A percentile compares a stretch with the other conserved stretches of the same genome.
phyloP scores from a whole-genome alignment of 768 basidiomycete genomes.

The Clitopilus hobsonii region DNA sequence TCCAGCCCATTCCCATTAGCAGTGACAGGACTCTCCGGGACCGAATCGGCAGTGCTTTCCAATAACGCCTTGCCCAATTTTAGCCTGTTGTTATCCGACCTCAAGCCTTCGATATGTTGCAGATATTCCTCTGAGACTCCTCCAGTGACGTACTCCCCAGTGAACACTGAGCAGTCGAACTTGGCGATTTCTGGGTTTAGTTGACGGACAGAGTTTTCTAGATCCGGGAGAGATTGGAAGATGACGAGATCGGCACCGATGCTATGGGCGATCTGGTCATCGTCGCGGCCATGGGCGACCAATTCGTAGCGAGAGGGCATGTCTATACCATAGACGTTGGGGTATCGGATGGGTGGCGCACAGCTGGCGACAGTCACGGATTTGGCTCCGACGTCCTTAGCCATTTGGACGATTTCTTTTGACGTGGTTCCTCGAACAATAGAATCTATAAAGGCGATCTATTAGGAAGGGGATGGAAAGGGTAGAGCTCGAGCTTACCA shows the following conservation, averaged over 20 bases:
- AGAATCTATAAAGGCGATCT: constrained; percentile 66
- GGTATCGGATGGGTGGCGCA: constrained; percentile 92
- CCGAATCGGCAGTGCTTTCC: constrained; percentile 9
- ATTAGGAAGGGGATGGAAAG: constrained; percentile 1
- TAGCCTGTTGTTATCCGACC: constrained; percentile 78
- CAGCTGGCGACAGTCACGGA: constrained; percentile 96
- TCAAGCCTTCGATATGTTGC: constrained; percentile 61
- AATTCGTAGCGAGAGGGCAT: constrained; percentile 97
- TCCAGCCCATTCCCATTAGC: constrained; percentile 49
- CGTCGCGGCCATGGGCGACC: constrained; percentile 77
- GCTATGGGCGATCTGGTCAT: constrained; percentile 63
- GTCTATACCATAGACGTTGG: constrained; percentile 99
- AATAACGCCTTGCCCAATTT: constrained; percentile 31
- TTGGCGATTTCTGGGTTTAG: constrained; percentile 70
- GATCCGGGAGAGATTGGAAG: constrained; percentile 89
- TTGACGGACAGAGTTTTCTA: constrained; percentile 79
- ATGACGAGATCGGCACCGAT: constrained; percentile 96
- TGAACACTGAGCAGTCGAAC: constrained; percentile 98
- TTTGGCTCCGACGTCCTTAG: constrained; percentile 96
- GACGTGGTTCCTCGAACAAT: constrained; percentile 99
- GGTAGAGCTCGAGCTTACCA: constrained; percentile 42
- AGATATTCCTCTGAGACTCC: constrained; percentile 85
- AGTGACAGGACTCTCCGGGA: constrained; percentile 26
- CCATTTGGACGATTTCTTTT: constrained; percentile 99
- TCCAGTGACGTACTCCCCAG: constrained; percentile 94